Conservation (phyloP, 1,284 basidiomycete species). For the Sporisorium iseilematis-ciliati region DNA sequence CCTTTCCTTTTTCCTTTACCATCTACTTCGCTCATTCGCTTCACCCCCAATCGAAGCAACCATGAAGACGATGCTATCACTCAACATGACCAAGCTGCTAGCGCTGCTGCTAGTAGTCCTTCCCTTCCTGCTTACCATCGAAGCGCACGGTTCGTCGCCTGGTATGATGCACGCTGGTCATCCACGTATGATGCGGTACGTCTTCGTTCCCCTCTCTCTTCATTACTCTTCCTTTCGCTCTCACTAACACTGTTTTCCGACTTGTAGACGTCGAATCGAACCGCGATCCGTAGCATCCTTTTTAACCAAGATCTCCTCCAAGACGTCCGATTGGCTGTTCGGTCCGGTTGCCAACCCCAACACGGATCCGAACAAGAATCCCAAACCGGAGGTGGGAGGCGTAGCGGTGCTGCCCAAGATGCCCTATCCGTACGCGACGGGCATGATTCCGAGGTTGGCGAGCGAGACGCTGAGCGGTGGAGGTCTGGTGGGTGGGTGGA, state of each 20-base stretch:
- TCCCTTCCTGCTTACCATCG: slow-evolving; percentile 16
- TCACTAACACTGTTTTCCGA: not conserved
- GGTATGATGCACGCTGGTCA: not conserved
- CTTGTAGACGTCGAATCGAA: slow-evolving; percentile 10
- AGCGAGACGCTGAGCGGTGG: slow-evolving; percentile 32
- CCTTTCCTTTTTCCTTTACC: not conserved
- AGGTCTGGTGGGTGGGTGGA: slow-evolving; percentile 29
- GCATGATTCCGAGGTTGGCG: slow-evolving; percentile 34
- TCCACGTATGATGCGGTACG: slow-evolving; percentile 17
- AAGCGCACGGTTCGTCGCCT: slow-evolving; percentile 5
- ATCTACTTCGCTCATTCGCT: not conserved
- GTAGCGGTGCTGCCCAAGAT: slow-evolving; percentile 25
- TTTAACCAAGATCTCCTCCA: slow-evolving; percentile 30
- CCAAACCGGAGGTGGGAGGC: slow-evolving; percentile 19
- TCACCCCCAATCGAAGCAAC: not conserved
- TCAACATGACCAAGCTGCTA: slow-evolving; percentile 30
- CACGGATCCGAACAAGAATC: slow-evolving; percentile 3
- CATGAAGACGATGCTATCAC: slow-evolving; percentile 19
- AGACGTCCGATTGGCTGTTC: slow-evolving; percentile 40
- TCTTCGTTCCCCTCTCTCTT: not conserved
- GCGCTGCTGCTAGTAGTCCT: slow-evolving; percentile 18
- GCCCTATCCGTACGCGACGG: slow-evolving; percentile 41
- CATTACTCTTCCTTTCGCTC: not conserved
- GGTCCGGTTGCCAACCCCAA: slow-evolving; percentile 13
- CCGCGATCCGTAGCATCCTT: slow-evolving; percentile 24